These are phyloP conservation scores for Hypoxylon sp. DNA, from an alignment of 2,329 filamentous ascomycete genomes.

Conservation along the genomic window DNA sequence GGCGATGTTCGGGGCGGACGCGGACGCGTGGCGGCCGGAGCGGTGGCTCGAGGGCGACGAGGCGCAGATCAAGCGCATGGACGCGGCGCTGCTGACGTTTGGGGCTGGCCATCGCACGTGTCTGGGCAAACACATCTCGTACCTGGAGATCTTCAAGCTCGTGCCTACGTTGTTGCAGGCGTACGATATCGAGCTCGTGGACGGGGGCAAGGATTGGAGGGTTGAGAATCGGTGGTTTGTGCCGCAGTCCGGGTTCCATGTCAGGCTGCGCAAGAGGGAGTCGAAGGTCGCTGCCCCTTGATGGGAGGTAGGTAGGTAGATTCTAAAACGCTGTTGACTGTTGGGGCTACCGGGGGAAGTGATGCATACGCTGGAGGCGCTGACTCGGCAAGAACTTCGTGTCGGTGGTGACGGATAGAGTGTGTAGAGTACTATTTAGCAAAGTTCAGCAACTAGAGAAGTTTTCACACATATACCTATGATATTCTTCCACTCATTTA, in stretches of 20 bases:
- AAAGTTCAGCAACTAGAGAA: not conserved
- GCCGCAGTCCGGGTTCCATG: constrained; percentile 2
- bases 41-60: constrained; percentile 60
- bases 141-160: constrained; percentile 47
- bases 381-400: no score
- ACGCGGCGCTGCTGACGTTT: constrained; percentile 31
- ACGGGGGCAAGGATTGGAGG: not conserved
- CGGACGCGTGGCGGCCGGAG: constrained; percentile 70
- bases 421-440: no score
- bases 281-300: not conserved
- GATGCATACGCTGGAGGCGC: no score
- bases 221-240: constrained; percentile 2
- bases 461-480: not conserved
- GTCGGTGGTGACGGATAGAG: no score
- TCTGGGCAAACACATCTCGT: constrained; percentile 46
- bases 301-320: no score
- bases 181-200: not conserved
- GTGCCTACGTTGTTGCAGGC: constrained; percentile 34
- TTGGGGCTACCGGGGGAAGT: no score
- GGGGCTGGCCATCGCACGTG: constrained; percentile 40
- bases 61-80: constrained; percentile 29
- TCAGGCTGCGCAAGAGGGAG: not conserved
- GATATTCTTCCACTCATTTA: no score
- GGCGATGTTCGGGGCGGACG: constrained; percentile 70
- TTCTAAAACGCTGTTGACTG: no score